Evolutionary conservation across 768 basidiomycete genomes (phyloP), one percentile per base, ranked within the genome.

Genomic region (Calocera viscosa): DNA sequence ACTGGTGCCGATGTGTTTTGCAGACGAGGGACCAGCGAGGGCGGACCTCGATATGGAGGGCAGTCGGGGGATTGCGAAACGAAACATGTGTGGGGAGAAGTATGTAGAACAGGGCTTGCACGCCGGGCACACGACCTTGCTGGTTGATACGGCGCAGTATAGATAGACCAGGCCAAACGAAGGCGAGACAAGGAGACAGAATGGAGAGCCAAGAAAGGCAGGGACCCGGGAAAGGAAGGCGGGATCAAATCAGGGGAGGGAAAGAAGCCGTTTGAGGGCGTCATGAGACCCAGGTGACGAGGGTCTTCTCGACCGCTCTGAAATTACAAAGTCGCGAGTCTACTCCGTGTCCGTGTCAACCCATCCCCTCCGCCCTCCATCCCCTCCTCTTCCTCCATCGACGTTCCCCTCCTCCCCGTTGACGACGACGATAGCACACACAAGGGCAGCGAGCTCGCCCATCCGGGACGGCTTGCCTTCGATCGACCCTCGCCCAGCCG

Each of bases 311-410:
- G 24, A 5, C 10, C 30, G 8, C 24, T 11, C 26, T 16, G 26
- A 60, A 60, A 60, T 60, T 60, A 60, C 53, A 60, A 60, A 60
- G 53, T 60, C 53, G 53, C 53, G 53, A 60, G 30, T 60, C 53
- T 2, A 60, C 53, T 60, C 53, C 53, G 24, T 60, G 53, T 28
- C 53, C 53, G 53, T 60, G 26, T 14, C 53, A 60, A 7, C 53
- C 30, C 53, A 32, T 49, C 49, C 30, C 53, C 53, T 60, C 53
- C 43, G 43, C 43, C 43, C 43, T 17, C 43, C 43, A 19, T 24
- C 43, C 8, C 43, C 5, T 19, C 5, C 43, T 8, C 14, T 2
- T 60, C 30, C 11, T 26, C 22, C 30, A 26, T 19, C 53, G 30
- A 16, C 53, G 53, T 32, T 26, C 53, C 53, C 30, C 30, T 26